A percentile compares a stretch with the other conserved stretches of the same genome.
Conservation (phyloP, 352 stramenopile genomes). For the Globisporangium ultimum region DNA sequence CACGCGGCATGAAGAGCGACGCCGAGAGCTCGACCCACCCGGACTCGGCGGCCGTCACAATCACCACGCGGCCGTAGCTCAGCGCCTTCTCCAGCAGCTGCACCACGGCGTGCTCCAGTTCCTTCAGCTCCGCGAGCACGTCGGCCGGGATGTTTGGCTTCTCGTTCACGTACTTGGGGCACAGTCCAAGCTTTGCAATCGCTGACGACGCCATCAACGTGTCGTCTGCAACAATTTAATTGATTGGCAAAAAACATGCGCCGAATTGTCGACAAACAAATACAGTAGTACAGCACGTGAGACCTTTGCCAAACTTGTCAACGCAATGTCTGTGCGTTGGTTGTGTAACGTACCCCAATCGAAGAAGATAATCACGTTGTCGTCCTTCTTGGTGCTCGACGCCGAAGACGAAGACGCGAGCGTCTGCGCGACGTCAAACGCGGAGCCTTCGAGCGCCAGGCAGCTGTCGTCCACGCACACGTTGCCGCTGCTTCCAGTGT, state of each 20-base stretch:
- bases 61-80: slow-evolving; percentile 74
- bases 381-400: slow-evolving; percentile 29
- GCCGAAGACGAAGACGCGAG: slow-evolving; percentile 24
- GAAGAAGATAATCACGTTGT: slow-evolving; percentile 80
- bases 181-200: slow-evolving; percentile 75
- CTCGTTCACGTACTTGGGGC: slow-evolving; percentile 85
- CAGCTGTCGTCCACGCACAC: slow-evolving; percentile 63
- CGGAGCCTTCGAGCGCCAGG: slow-evolving; percentile 35
- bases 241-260: too few species aligned
- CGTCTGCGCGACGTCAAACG: slow-evolving; percentile 39
- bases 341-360: slow-evolving; percentile 66
- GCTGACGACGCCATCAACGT: slow-evolving; percentile 79
- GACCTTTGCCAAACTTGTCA: not conserved
- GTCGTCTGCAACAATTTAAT: slow-evolving; percentile 40
- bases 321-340: too few species aligned
- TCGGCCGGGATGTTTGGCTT: slow-evolving; percentile 71
- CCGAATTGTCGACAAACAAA: slow-evolving; percentile 8
- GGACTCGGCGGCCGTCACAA: slow-evolving; percentile 87
- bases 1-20: slow-evolving; percentile 83
- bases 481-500: slow-evolving; percentile 43
- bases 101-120: slow-evolving; percentile 75
- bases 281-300: slow-evolving; percentile 1
- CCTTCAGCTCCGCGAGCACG: slow-evolving; percentile 67
- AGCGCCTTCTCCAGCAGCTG: slow-evolving; percentile 71
- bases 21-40: slow-evolving; percentile 90